Evolutionary conservation across 1,284 basidiomycete genomes (phyloP), one percentile per base, ranked within the genome.

Genomic region (Melanopsichium pennsylvanicum): DNA sequence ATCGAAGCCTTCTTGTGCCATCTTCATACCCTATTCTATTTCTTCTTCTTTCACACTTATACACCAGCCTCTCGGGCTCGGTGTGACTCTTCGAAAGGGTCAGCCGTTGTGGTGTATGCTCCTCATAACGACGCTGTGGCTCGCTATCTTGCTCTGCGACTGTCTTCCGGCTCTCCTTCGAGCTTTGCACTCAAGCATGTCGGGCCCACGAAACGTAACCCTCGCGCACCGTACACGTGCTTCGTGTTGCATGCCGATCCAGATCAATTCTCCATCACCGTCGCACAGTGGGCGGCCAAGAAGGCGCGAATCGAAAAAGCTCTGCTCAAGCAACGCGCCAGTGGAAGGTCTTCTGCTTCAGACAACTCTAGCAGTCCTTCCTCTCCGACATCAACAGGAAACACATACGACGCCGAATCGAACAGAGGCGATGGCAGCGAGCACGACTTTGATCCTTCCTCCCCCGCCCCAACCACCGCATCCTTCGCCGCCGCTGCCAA

Each of bases 221-320:
- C 67, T 34, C 56, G 49, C 13, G 55, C 59, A 5, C 70, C 70
- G 5, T 69, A 69, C n/a, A 69, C 64, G 3, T 72, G 70, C 60
- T 62, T 72, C 19, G 64, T 72, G 2, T 36, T 72, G 10, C 63
- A 69, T 27, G 44, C 48, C 35, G 66, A 72, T 33, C 47, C 64
- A 6, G 47, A 59, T 36, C 60, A 64, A 22, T 62, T 72, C 25
- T 58, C 69, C 22, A 60, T 61, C 40, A 58, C 66, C 2, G 66
- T 72, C 22, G 66, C 69, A 0, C 58, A 68, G 37, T 72, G 69
- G 69, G 69, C 69, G 11, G 69, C 59, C 15, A 69, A 60, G 43
- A 68, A 69, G 37, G 69, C 64, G 6, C 29, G 57, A 22, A 62
- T 72, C 25, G 59, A 72, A 27, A 54, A 59, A 27, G 50, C 57